Evolutionary conservation across 768 basidiomycete species (phyloP).

Genomic region (Goffeauzyma gilvescens): DNA sequence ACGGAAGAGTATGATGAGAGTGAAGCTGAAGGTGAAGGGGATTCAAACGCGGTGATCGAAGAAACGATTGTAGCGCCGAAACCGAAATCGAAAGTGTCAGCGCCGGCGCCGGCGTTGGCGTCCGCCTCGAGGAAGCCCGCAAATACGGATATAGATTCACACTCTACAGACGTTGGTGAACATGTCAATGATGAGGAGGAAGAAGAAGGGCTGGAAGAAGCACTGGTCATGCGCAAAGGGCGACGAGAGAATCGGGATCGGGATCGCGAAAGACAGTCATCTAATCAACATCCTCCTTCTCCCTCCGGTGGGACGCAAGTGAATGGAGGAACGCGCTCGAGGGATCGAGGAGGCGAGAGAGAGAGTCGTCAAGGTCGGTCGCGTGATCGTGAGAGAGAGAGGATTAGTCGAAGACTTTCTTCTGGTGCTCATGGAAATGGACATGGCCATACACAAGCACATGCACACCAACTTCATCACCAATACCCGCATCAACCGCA

Average conservation of each 20-base stretch:
- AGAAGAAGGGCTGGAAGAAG: background rate
- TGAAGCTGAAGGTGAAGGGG: no score
- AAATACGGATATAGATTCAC: no score
- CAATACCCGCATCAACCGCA: background rate
- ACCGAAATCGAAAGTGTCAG: background rate
- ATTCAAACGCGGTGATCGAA: no score
- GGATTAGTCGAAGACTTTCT: background rate
- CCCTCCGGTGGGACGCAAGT: background rate
- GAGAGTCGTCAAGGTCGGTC: background rate
- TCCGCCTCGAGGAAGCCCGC: no score
- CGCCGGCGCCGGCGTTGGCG: no score
- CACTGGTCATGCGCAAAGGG: no score
- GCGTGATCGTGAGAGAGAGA: background rate
- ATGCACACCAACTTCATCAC: background rate
- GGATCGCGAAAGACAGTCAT: background rate
- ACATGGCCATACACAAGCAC: no score
- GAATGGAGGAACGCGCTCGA: no score
- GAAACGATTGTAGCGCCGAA: no score
- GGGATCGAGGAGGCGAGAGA: no score
- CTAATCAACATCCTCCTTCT: background rate
- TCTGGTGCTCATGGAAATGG: background rate
- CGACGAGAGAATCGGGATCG: background rate
- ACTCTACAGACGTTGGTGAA: no score
- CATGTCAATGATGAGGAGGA: conserved; percentile 1
- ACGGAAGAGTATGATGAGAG: no score